Conservation (phyloP, 225 moss, liverwort and hornwort species). For the Pleurozium schreberi region DNA sequence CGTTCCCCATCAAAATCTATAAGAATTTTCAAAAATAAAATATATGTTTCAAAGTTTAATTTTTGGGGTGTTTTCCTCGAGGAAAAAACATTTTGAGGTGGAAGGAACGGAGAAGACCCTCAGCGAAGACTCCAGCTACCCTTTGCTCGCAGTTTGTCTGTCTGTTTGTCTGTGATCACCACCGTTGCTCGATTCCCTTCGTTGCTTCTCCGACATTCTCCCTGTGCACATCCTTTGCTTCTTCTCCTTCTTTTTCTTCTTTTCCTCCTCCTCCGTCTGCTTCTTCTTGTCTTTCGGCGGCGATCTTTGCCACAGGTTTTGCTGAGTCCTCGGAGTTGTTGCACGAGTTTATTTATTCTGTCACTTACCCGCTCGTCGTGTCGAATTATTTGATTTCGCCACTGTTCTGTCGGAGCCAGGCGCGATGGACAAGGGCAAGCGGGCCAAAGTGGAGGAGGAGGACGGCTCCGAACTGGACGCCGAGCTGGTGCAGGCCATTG, state of each 20-base stretch:
- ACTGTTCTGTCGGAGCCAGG: not conserved
- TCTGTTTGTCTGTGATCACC: not conserved
- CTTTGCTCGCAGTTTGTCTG: not conserved
- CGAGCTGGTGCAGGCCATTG: conserved; percentile 89
- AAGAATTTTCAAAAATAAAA: not conserved
- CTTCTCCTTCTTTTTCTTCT: not conserved
- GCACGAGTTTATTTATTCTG: not conserved
- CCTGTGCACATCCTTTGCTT: not conserved
- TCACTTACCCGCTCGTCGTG: not conserved
- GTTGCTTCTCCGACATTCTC: not conserved
- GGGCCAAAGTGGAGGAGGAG: conserved; percentile 92
- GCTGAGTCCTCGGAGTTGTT: not conserved
- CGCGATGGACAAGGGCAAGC: conserved; percentile 89
- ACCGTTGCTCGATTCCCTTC: not conserved
- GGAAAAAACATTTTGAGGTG: not conserved
- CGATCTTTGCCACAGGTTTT: not conserved
- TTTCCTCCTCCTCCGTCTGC: not conserved
- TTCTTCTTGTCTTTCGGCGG: not conserved
- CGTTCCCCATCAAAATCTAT: not conserved
- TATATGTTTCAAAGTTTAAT: no score
- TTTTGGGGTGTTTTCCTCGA: not conserved
- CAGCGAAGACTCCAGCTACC: not conserved
- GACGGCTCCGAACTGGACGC: conserved; percentile 91
- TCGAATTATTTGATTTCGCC: not conserved
- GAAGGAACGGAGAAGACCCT: not conserved